Evolutionary conservation across 805 yeast species (phyloP).

Genomic region (Yarrowia sp.): DNA sequence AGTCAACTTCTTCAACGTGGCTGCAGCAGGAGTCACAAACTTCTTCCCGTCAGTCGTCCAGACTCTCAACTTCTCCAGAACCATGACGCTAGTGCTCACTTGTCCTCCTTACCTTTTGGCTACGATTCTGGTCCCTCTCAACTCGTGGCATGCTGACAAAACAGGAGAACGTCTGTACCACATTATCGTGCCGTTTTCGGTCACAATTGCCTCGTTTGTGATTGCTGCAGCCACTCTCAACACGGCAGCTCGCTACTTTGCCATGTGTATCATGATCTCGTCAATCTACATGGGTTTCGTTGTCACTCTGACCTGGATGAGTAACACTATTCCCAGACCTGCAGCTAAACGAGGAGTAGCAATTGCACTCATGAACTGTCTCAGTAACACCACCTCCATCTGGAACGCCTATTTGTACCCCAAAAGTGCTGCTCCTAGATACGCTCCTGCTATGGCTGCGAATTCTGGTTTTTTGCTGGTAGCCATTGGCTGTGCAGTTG

Average conservation of each 20-base stretch:
- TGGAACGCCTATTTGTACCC: conserved; percentile 29
- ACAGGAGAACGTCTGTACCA: conserved; percentile 57
- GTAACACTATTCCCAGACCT: conserved; percentile 55
- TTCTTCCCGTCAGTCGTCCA: conserved; percentile 60
- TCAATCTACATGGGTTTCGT: conserved; percentile 54
- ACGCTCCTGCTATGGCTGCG: conserved; percentile 26
- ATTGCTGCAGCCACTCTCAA: conserved; percentile 42
- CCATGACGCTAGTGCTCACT: conserved; percentile 53
- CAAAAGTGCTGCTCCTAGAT: conserved; percentile 26
- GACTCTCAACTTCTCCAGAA: conserved; percentile 50
- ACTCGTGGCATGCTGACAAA: conserved; percentile 56
- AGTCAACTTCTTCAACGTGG: conserved; percentile 43
- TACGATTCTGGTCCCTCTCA: conserved; percentile 48
- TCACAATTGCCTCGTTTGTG: conserved; percentile 38
- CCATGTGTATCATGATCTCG: conserved; percentile 56
- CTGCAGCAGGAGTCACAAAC: conserved; percentile 59
- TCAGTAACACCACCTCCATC: conserved; percentile 26
- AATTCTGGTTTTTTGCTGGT: conserved; percentile 26
- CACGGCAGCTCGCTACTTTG: conserved; percentile 55
- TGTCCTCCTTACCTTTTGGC: conserved; percentile 58
- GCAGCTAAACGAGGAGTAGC: conserved; percentile 58
- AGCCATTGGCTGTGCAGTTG: conserved; percentile 4
- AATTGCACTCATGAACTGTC: conserved; percentile 48
- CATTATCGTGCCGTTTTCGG: conserved; percentile 43
- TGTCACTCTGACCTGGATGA: conserved; percentile 52